Evolutionary conservation across 2,329 filamentous ascomycete species (phyloP).

Genomic region (Pezicula neosporulosa): DNA sequence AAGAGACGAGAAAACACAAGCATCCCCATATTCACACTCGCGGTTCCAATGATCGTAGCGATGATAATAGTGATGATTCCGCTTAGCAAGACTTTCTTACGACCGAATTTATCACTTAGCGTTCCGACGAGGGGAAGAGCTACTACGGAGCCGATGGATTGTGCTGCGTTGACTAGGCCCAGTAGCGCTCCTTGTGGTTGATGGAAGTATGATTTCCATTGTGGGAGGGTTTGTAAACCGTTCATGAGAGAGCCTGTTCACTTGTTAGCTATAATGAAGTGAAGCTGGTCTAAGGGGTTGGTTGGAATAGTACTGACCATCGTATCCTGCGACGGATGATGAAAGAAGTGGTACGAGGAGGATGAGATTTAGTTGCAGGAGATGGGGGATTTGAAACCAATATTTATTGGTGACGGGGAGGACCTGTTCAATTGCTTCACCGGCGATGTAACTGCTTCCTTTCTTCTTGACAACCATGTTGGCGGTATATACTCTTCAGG

Average conservation of each 20-base stretch:
- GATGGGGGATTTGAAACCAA: conserved; percentile 5
- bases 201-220: conserved; percentile 39
- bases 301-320: conserved; percentile 9
- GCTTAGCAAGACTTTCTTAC: conserved; percentile 11
- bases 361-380: conserved; percentile 15
- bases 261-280: neutral
- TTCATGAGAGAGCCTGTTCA: conserved; percentile 36
- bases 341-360: conserved; percentile 15
- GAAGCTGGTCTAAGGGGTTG: neutral
- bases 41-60: neutral
- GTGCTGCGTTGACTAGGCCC: conserved; percentile 34
- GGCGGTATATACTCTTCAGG: neutral
- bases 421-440: neutral
- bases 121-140: conserved; percentile 32
- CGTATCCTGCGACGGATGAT: conserved; percentile 13
- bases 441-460: neutral
- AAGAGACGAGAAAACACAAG: neutral
- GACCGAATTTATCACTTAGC: conserved; percentile 34
- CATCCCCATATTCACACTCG: conserved; percentile 1
- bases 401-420: neutral
- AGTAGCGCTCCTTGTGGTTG: conserved; percentile 33
- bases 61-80: neutral
- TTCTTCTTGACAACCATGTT: neutral
- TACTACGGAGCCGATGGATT: conserved; percentile 36
- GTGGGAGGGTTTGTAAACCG: conserved; percentile 37